Evolutionary conservation across 345 rosid genomes (phyloP).

Genomic region (Gossypium raimondii): DNA sequence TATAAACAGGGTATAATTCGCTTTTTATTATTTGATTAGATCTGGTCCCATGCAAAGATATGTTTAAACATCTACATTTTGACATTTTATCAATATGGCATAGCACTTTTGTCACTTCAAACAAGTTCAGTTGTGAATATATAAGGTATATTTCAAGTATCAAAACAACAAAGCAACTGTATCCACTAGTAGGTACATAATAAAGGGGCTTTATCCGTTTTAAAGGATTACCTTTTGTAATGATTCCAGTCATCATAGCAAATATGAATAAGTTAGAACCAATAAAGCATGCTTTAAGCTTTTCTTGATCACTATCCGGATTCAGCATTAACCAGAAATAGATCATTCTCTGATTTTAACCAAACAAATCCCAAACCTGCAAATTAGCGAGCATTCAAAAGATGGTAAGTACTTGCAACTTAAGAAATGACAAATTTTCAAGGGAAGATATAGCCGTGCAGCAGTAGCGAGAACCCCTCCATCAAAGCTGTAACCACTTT

Average conservation of each 20-base stretch:
- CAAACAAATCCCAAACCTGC: not conserved
- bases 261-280: not conserved
- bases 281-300: not conserved
- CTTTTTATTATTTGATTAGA: not conserved
- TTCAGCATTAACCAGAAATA: not conserved
- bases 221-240: constrained; percentile 8
- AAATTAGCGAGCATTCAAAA: not conserved
- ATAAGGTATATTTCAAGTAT: not conserved
- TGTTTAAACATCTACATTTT: not conserved
- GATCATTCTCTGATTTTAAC: not conserved
- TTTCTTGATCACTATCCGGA: not conserved
- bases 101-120: not conserved
- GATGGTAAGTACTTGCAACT: not conserved
- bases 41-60: constrained; percentile 11
- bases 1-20: not conserved
- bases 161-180: not conserved
- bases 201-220: not conserved
- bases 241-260: not conserved
- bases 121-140: not conserved
- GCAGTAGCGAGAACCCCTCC: not conserved
- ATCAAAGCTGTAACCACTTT: not conserved
- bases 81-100: not conserved
- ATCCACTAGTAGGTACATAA: not conserved
- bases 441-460: not conserved
- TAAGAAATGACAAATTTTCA: not conserved